Evolutionary conservation across 139 green algal genomes (phyloP).

Genomic region (Astrephomene gubernaculifera): DNA sequence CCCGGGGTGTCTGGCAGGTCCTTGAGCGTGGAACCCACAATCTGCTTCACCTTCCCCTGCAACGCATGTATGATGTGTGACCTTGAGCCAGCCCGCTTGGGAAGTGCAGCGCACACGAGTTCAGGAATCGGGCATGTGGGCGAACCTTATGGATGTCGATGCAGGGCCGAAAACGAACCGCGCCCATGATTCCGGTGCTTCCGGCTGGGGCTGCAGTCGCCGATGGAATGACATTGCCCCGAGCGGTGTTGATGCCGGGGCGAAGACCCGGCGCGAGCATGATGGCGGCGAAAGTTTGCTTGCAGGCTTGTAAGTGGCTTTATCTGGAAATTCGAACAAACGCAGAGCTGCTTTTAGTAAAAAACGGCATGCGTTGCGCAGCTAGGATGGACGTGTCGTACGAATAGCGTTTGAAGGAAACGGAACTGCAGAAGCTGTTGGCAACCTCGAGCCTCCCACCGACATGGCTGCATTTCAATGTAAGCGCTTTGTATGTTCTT

Average conservation of each 20-base stretch:
- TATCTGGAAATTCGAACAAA: too few species aligned
- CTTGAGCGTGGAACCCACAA: conserved; percentile 94
- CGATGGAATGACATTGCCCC: background rate
- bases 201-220: background rate
- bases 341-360: too few species aligned
- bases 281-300: too few species aligned
- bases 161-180: conserved; percentile 90
- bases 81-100: too few species aligned
- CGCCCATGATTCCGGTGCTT: conserved; percentile 27
- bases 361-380: too few species aligned
- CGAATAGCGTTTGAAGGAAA: conserved; percentile 11
- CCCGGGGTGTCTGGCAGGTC: conserved; percentile 73
- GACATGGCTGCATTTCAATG: too few species aligned
- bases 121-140: background rate
- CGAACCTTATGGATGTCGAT: conserved; percentile 99
- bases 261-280: background rate
- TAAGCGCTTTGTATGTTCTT: too few species aligned
- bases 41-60: conserved; percentile 99
- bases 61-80: too few species aligned
- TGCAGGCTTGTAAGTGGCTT: too few species aligned
- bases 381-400: too few species aligned
- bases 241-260: too few species aligned
- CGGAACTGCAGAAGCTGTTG: conserved; percentile 21
- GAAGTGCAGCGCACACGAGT: too few species aligned
- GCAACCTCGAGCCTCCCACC: background rate